These are phyloP conservation scores for Grigorovia transvaalensis DNA, from an alignment of 805 yeast genomes.

Conservation along the genomic window DNA sequence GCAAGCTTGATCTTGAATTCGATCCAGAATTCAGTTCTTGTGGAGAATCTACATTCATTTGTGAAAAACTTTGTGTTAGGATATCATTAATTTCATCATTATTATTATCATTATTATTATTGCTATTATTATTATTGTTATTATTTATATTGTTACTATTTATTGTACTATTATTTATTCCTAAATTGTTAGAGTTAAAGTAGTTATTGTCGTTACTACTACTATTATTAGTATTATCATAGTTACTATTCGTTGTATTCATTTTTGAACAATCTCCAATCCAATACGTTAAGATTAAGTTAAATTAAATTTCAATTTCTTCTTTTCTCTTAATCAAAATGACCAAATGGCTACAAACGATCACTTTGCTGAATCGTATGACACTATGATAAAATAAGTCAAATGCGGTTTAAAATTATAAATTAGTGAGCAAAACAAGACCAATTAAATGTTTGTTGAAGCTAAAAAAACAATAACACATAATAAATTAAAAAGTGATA, in stretches of 20 bases:
- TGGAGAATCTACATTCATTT: slow-evolving; percentile 27
- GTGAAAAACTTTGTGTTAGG: slow-evolving; percentile 26
- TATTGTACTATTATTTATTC: not conserved
- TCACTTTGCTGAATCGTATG: too few relatives aligned
- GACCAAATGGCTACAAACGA: too few relatives aligned
- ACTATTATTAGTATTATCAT: not conserved
- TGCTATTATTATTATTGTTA: not conserved
- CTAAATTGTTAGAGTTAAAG: too few relatives aligned
- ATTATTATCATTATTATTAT: not conserved
- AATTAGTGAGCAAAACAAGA: too few relatives aligned
- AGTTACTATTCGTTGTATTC: not conserved
- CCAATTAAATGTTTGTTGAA: too few relatives aligned
- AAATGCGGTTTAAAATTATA: too few relatives aligned
- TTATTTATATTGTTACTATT: not conserved
- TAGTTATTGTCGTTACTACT: not conserved
- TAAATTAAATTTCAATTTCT: too few relatives aligned
- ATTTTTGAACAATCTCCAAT: not conserved
- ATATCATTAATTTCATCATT: slow-evolving; percentile 2
- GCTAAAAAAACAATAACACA: too few relatives aligned
- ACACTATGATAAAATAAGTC: too few relatives aligned
- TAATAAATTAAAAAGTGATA: too few relatives aligned
- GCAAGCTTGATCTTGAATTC: slow-evolving; percentile 46
- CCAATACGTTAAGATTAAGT: not conserved
- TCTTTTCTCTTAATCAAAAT: too few relatives aligned
- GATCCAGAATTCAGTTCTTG: slow-evolving; percentile 11